Conservation (phyloP, 306 rosid species). For the Lathyrus sativus region DNA sequence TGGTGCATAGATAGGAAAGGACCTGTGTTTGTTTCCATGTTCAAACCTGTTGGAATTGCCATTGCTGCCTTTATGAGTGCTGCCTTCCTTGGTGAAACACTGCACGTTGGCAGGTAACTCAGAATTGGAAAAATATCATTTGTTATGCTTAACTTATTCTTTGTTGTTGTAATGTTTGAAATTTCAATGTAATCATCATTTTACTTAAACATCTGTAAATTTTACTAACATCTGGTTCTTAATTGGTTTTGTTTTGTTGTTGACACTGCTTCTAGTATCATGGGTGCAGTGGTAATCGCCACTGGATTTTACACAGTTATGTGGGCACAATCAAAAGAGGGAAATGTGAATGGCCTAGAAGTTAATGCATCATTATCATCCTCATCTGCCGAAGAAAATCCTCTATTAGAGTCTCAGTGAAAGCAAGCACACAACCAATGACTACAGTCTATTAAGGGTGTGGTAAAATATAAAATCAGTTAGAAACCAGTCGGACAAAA, state of each 20-base stretch:
- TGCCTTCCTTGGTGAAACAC: slow-evolving; percentile 64
- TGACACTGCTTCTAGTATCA: slow-evolving; percentile 38
- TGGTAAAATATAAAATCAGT: neutral
- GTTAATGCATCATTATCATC: slow-evolving; percentile 39
- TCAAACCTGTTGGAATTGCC: slow-evolving; percentile 66
- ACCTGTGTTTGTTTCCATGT: slow-evolving; percentile 65
- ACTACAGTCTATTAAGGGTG: neutral
- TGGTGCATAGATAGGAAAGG: slow-evolving; percentile 71
- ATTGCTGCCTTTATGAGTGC: slow-evolving; percentile 63
- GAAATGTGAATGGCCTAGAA: slow-evolving; percentile 17
- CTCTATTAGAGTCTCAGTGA: slow-evolving; percentile 45
- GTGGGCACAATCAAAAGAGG: slow-evolving; percentile 63
- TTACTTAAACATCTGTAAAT: neutral
- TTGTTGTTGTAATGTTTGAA: neutral
- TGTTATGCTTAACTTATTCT: neutral
- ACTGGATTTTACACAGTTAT: slow-evolving; percentile 60
- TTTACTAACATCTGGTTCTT: slow-evolving; percentile 8
- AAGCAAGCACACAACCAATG: slow-evolving; percentile 7
- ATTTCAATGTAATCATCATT: neutral
- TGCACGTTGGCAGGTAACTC: slow-evolving; percentile 57
- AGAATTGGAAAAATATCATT: neutral
- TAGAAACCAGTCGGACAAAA: neutral
- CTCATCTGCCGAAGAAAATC: slow-evolving; percentile 31
- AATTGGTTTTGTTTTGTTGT: neutral
- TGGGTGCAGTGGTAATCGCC: slow-evolving; percentile 54